These are phyloP conservation scores for Fusarium falciforme DNA, from an alignment of 2,329 filamentous ascomycete species.

Conservation along the genomic window DNA sequence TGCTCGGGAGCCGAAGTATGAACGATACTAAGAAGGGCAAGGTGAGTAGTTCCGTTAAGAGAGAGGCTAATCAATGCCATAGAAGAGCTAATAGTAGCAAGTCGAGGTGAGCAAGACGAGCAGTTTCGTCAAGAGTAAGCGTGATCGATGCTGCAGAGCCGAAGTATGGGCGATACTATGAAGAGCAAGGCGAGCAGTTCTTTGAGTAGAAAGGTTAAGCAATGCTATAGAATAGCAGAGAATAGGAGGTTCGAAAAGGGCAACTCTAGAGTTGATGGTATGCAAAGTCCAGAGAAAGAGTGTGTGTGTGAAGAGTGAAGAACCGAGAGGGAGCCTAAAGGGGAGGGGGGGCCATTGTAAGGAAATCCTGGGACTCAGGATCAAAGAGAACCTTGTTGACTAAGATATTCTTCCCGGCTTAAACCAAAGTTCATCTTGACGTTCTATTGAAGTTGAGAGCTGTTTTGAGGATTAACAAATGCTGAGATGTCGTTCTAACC, in stretches of 20 bases:
- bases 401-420: too few relatives aligned
- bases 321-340: background rate
- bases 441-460: background rate
- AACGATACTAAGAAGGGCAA: background rate
- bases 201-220: background rate
- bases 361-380: background rate
- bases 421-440: fast-evolving
- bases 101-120: background rate
- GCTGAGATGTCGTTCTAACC: background rate
- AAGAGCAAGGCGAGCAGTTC: background rate
- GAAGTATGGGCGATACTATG: background rate
- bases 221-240: background rate
- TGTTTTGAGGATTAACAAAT: background rate
- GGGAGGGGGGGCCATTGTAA: background rate
- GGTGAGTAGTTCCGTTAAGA: background rate
- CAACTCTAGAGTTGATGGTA: background rate
- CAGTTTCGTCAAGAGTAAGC: background rate
- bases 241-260: fast-evolving
- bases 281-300: background rate
- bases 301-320: background rate
- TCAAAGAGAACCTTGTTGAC: background rate
- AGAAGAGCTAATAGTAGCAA: background rate
- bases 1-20: background rate
- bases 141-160: background rate
- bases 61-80: background rate